Evolutionary conservation across 192 early-diverging fungal species (phyloP).

Genomic region (Phycomyces blakesleeanus): DNA sequence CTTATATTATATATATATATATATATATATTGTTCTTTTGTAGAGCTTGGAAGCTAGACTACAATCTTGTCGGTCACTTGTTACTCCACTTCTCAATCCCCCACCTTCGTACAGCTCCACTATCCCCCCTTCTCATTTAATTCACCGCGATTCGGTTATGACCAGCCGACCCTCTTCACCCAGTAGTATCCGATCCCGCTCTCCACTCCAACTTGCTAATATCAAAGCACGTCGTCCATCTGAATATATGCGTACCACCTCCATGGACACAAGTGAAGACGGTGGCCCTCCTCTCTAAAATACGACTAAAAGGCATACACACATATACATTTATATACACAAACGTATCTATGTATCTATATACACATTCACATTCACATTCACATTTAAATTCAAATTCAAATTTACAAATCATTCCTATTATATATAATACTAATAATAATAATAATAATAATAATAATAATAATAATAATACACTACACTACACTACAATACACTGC

Average conservation of each 20-base stretch:
- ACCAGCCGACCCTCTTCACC: constrained; percentile 17
- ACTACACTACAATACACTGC: too few species aligned
- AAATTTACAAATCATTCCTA: too few species aligned
- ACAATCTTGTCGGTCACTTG: constrained; percentile 68
- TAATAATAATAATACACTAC: too few species aligned
- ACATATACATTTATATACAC: too few species aligned
- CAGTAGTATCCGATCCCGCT: constrained; percentile 13
- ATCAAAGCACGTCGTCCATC: constrained; percentile 31
- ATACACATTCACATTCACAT: too few species aligned
- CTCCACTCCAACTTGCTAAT: constrained; percentile 27
- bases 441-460: too few species aligned
- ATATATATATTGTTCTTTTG: background rate
- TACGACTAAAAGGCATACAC: too few species aligned
- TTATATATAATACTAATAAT: too few species aligned
- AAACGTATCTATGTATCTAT: too few species aligned
- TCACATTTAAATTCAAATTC: too few species aligned
- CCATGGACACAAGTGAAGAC: constrained; percentile 14
- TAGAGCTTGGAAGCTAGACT: constrained; percentile 69
- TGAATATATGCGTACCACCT: constrained; percentile 21
- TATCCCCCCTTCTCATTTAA: constrained; percentile 13
- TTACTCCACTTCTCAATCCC: constrained; percentile 65
- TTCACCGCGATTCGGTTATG: constrained; percentile 15
- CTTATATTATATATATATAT: too few species aligned
- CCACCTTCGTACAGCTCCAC: constrained; percentile 40
- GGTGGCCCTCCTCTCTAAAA: too few species aligned